Evolutionary conservation across 768 basidiomycete genomes (phyloP).

Genomic region (Phlebiopsis gigantea): DNA sequence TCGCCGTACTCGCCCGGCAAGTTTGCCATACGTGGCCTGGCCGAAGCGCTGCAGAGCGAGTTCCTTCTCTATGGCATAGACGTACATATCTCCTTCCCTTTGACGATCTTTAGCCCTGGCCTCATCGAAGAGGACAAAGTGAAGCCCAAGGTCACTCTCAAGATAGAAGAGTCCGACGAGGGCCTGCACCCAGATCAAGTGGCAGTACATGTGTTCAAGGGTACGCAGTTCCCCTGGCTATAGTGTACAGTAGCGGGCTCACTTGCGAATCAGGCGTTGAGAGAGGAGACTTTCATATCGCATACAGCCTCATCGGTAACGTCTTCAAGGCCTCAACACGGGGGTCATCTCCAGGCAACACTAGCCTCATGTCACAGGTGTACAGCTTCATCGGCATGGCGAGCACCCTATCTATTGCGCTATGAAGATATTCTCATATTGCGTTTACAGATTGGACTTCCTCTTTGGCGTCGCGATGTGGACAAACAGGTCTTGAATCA

Average conservation of each 20-base stretch:
- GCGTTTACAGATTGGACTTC: slow-evolving; percentile 30
- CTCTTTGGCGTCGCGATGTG: slow-evolving; percentile 34
- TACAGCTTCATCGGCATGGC: slow-evolving; percentile 39
- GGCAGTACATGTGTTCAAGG: slow-evolving; percentile 53
- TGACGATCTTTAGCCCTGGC: slow-evolving; percentile 75
- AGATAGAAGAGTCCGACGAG: slow-evolving; percentile 72
- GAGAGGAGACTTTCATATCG: slow-evolving; percentile 68
- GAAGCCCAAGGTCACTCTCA: slow-evolving; percentile 70
- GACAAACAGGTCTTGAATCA: slow-evolving; percentile 31
- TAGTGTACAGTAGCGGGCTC: too few relatives aligned
- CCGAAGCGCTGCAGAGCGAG: slow-evolving; percentile 79
- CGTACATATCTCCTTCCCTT: slow-evolving; percentile 79
- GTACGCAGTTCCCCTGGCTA: slow-evolving; percentile 28
- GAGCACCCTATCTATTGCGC: slow-evolving; percentile 14
- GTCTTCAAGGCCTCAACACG: slow-evolving; percentile 66
- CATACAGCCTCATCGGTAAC: slow-evolving; percentile 60
- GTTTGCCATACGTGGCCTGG: slow-evolving; percentile 79
- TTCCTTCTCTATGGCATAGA: slow-evolving; percentile 70
- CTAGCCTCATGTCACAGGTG: slow-evolving; percentile 49
- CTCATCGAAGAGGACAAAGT: slow-evolving; percentile 71
- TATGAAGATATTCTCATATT: background rate
- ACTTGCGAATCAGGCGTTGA: slow-evolving; percentile 49
- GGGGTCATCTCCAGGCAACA: slow-evolving; percentile 59
- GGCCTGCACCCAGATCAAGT: slow-evolving; percentile 59
- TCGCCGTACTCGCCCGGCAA: slow-evolving; percentile 80